phyloP scores from a whole-genome alignment of 257 asterid genomes.

The Forsythia suspensa region DNA sequence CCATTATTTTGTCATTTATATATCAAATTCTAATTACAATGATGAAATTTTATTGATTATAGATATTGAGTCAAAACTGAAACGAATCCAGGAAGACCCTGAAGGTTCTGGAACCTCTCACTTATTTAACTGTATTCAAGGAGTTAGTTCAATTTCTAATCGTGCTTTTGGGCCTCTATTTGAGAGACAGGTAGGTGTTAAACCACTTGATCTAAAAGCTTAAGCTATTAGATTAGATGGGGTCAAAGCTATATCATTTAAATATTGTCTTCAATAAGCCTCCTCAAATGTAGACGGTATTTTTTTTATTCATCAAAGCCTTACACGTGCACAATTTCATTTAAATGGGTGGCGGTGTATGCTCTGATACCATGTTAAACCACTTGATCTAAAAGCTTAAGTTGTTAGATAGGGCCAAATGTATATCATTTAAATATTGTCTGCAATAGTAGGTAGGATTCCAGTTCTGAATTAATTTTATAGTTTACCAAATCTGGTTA shows the following conservation, averaged over 20 bases:
- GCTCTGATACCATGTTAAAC: no score
- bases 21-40: slow-evolving; percentile 12
- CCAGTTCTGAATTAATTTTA: slow-evolving; percentile 21
- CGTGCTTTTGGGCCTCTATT: slow-evolving; percentile 94
- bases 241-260: no score
- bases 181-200: slow-evolving; percentile 80
- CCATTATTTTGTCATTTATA: slow-evolving; percentile 3
- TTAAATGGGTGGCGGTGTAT: no score
- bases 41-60: slow-evolving; percentile 27
- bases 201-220: no score
- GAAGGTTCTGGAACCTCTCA: slow-evolving; percentile 94
- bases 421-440: no score
- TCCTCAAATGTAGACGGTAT: no score
- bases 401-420: no score
- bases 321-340: no score
- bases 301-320: no score
- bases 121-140: slow-evolving; percentile 75
- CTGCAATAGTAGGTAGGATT: slow-evolving; percentile 22
- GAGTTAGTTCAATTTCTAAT: slow-evolving; percentile 79
- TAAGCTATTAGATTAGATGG: no score
- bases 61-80: slow-evolving; percentile 96
- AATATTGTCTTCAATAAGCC: no score
- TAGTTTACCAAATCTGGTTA: slow-evolving; percentile 16
- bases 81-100: slow-evolving; percentile 96
- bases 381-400: no score